Evolutionary conservation across 2,329 filamentous ascomycete species (phyloP), one percentile per base, ranked within the genome.

Genomic region (Nemania bipapillata): DNA sequence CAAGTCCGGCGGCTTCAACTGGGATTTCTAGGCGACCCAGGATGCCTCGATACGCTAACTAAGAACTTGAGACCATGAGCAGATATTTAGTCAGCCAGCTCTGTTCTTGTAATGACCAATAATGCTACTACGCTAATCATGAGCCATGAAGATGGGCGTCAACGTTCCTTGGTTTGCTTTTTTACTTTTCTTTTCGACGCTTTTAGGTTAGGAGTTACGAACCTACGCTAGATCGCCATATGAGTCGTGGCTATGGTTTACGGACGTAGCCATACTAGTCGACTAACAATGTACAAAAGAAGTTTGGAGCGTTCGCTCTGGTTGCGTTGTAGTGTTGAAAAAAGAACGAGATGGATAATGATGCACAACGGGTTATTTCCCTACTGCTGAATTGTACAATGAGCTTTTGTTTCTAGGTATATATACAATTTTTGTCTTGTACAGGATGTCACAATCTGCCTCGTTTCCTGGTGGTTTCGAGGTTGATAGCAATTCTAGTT

Each of bases 21-120:
- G 77, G 77, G 78, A 79, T 72, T 79, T 78, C 71, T 79, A 79
- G 74, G 68, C 68, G 68, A 75, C 71, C 66, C 67, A 49, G 58
- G 64, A 70, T 53, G 50, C 65, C 66, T 64, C 70, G 45, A 71
- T 70, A 53, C 70, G 68, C 60, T 71, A 58, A 77, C 64, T 24
- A 30, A 54, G 15, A 53, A 26, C 54, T 47, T n/a, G 60, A 40
- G 47, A 57, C 32, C 26, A 68, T 50, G 53, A n/a, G 17, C 45
- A 55, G 20, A 24, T 32, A 37, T 42, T 9, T 20, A 24, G 26
- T 20, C 28, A 24, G 37, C 17, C 63, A 58, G 37, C 56, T 50
- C 47, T 66, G 53, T 64, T 50, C 47, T 70, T 66, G 47, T 70
- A 69, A 70, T 55, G 70, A 72, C 68, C 67, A 62, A 66, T 72